Conservation (phyloP, 805 yeast genomes). For the Candida montana region DNA sequence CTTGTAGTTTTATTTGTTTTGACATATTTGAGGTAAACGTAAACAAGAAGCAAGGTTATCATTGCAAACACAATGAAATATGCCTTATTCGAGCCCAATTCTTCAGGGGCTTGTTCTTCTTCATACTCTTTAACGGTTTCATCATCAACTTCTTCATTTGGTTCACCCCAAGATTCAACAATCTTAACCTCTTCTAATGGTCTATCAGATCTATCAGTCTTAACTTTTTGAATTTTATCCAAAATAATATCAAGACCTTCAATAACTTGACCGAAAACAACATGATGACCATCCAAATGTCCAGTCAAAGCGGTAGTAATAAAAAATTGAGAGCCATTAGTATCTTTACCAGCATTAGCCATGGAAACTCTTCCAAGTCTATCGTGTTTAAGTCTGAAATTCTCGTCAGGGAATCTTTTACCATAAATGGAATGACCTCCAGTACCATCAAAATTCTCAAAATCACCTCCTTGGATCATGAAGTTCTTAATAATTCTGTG, state of each 20-base stretch:
- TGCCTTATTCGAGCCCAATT: slow-evolving; percentile 8
- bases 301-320: slow-evolving; percentile 51
- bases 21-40: slow-evolving; percentile 15
- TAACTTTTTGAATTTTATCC: slow-evolving; percentile 51
- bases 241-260: slow-evolving; percentile 59
- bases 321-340: slow-evolving; percentile 68
- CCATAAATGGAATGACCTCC: slow-evolving; percentile 85
- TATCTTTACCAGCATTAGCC: slow-evolving; percentile 66
- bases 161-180: slow-evolving; percentile 27
- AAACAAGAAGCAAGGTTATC: slow-evolving; percentile 13
- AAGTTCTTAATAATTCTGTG: slow-evolving; percentile 70
- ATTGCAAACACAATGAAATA: slow-evolving; percentile 17
- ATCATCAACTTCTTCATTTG: slow-evolving; percentile 16
- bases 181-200: slow-evolving; percentile 44
- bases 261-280: slow-evolving; percentile 73
- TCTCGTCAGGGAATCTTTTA: slow-evolving; percentile 69
- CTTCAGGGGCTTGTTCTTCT: slow-evolving; percentile 14
- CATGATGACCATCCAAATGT: slow-evolving; percentile 55
- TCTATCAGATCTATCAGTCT: slow-evolving; percentile 35
- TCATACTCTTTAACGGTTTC: slow-evolving; percentile 18
- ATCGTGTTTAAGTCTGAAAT: slow-evolving; percentile 60
- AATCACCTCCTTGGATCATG: slow-evolving; percentile 88
- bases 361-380: slow-evolving; percentile 64
- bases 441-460: slow-evolving; percentile 56
- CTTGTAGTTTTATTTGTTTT: slow-evolving; percentile 8